A percentile compares a stretch with the other conserved stretches of the same genome.
phyloP scores from a whole-genome alignment of 2,329 filamentous ascomycete species.

The Xylariaceae sp. region DNA sequence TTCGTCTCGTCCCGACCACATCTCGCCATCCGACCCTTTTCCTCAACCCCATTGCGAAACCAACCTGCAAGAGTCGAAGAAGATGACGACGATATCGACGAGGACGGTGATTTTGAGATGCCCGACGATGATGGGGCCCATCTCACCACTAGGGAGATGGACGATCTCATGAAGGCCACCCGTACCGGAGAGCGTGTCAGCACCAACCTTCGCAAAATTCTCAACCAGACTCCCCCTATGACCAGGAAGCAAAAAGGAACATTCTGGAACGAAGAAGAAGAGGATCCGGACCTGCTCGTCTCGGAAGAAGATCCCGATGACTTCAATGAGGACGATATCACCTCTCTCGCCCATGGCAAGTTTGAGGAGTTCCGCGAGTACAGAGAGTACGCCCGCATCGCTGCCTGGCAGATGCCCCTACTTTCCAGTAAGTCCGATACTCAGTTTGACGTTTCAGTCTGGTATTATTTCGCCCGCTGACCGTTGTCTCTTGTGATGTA shows the following conservation, averaged over 20 bases:
- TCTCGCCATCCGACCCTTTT: constrained; percentile 28
- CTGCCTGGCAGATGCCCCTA: constrained; percentile 94
- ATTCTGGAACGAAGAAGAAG: constrained; percentile 31
- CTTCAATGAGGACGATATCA: constrained; percentile 81
- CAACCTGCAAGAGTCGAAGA: constrained; percentile 20
- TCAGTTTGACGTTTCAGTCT: neutral
- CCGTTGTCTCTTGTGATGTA: constrained; percentile 36
- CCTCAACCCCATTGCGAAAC: constrained; percentile 25
- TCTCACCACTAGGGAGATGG: constrained; percentile 8
- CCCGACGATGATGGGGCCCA: constrained; percentile 9
- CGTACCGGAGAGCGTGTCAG: neutral
- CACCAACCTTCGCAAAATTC: neutral
- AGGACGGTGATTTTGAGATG: constrained; percentile 10
- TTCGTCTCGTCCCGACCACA: constrained; percentile 18
- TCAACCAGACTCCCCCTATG: constrained; percentile 1
- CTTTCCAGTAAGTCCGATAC: constrained; percentile 68
- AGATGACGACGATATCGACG: constrained; percentile 17
- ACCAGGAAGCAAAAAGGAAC: neutral
- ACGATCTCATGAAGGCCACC: neutral
- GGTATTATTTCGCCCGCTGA: too few species aligned
- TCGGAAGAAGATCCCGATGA: constrained; percentile 42
- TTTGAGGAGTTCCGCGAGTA: constrained; percentile 85
- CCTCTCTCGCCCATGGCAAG: constrained; percentile 78
- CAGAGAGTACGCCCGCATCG: constrained; percentile 80
- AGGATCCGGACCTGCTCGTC: constrained; percentile 26